phyloP scores from a whole-genome alignment of 1,139 yeast genomes.

The Kluyveromyces sp. region DNA sequence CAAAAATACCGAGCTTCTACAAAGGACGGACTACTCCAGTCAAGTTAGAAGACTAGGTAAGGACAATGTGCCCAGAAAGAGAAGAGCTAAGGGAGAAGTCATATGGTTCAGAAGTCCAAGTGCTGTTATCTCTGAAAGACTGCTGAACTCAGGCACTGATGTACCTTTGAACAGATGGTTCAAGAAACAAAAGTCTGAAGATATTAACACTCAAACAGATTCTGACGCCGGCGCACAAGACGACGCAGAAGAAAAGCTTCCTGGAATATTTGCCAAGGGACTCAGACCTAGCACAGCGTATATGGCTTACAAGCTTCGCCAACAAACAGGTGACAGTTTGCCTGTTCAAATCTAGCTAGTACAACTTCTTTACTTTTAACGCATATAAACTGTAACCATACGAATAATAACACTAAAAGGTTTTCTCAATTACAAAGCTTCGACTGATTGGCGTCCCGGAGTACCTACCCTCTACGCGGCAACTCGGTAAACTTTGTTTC shows the following conservation, averaged over 20 bases:
- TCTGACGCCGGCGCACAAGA: too few relatives aligned
- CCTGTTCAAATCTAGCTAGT: background rate
- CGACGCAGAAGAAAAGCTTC: constrained; percentile 16
- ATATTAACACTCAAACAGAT: constrained; percentile 7
- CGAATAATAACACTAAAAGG: too few relatives aligned
- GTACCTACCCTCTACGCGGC: too few relatives aligned
- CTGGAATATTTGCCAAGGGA: constrained; percentile 24
- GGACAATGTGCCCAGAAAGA: constrained; percentile 25
- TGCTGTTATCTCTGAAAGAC: constrained; percentile 46
- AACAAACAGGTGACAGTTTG: constrained; percentile 1
- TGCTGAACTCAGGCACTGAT: constrained; percentile 29
- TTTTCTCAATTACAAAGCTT: too few relatives aligned
- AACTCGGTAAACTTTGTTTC: too few relatives aligned
- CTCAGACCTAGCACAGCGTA: constrained; percentile 27
- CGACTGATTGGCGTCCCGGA: too few relatives aligned
- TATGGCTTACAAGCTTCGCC: constrained; percentile 23
- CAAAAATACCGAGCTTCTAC: constrained; percentile 23
- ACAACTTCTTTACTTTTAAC: background rate
- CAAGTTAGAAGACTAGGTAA: constrained; percentile 28
- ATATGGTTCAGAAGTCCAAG: constrained; percentile 86
- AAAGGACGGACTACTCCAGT: constrained; percentile 25
- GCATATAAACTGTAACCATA: background rate
- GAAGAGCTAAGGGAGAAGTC: constrained; percentile 40
- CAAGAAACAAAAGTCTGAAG: constrained; percentile 13
- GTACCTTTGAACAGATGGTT: constrained; percentile 22